Base-by-base conservation (phyloP, 1,284 basidiomycete species). In the Rhizopogon hawkerae region DNA sequence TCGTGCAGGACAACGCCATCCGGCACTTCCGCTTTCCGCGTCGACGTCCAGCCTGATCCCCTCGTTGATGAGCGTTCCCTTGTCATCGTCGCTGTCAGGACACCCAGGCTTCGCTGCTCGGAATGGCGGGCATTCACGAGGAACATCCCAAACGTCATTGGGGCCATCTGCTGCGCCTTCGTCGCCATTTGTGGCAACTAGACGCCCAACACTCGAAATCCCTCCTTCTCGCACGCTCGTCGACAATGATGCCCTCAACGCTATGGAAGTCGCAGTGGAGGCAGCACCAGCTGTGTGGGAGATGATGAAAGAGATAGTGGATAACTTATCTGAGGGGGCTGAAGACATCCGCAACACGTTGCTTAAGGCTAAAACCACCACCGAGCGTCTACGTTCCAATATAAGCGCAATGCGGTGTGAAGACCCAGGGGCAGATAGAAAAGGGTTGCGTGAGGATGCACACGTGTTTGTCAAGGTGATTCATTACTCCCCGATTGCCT, bases 201-300 rank as follows among this genome's bases (percentile, higher is more conserved):
- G 66, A 53, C 54, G 66, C 34, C 67, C 65, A 35, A 72, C 67
- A 36, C 56, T 73, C 13, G 79, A 78, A 16, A 65, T 74, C 9
- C 69, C 71, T 6, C 69, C 66, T 7, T 77, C 81, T 16, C 76
- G 73, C 58, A 74, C 73, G 31, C 68, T 81, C 37, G 77, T 88
- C 18, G 84, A 86, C 60, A 79, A 78, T 53, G 81, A 86, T 54
- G 78, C 83, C 8, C 66, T 89, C 10, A 75, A 81, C 49, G 81
- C 84, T 10, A 79, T 89, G 63, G 77, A 78, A 54, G 66, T 69
- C 10, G 83, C 85, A 29, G 75, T 88, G 7, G 77, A 81, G 16
- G 74, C 82, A 7, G 85, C 86, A n/a, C 80, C 83, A 1, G 69
- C 71, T 35, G 80, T 86, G 24, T 90, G 87, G 84, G 72, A 77